Evolutionary conservation across 2,329 filamentous ascomycete genomes (phyloP).

Genomic region (Neofusicoccum laricinum): DNA sequence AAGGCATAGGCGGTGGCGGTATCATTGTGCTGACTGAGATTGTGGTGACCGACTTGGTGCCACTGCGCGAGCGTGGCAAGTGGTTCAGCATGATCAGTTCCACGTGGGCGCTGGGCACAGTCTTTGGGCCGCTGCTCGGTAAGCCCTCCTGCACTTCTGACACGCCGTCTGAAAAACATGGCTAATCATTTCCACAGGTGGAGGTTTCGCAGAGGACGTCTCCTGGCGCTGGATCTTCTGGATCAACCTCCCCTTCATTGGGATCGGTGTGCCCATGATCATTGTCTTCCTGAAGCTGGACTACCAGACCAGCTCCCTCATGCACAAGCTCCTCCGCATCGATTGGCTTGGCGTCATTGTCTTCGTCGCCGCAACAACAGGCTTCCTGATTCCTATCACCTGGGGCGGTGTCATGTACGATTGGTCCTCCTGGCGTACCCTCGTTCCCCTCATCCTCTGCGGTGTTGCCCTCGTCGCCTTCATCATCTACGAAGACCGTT

Average conservation of each 20-base stretch:
- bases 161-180: neutral
- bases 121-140: slow-evolving; percentile 47
- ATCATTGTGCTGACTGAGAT: slow-evolving; percentile 43
- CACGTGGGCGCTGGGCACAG: slow-evolving; percentile 57
- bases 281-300: slow-evolving; percentile 55
- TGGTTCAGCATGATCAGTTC: slow-evolving; percentile 41
- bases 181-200: slow-evolving; percentile 31
- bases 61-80: slow-evolving; percentile 41
- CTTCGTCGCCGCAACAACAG: slow-evolving; percentile 58
- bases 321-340: slow-evolving; percentile 51
- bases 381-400: slow-evolving; percentile 60
- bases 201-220: slow-evolving; percentile 52
- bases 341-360: slow-evolving; percentile 63
- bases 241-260: slow-evolving; percentile 60
- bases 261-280: slow-evolving; percentile 47
- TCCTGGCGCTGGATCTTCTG: slow-evolving; percentile 65
- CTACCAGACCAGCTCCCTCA: slow-evolving; percentile 45
- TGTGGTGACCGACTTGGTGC: slow-evolving; percentile 46
- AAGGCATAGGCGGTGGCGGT: slow-evolving; percentile 43
- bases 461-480: slow-evolving; percentile 51
- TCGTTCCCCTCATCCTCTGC: slow-evolving; percentile 61
- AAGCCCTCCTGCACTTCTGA: neutral
- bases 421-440: slow-evolving; percentile 61
- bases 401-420: slow-evolving; percentile 65
- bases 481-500: slow-evolving; percentile 53